Evolutionary conservation across 1,284 basidiomycete genomes (phyloP).

Genomic region (Rhodotorula sp.): DNA sequence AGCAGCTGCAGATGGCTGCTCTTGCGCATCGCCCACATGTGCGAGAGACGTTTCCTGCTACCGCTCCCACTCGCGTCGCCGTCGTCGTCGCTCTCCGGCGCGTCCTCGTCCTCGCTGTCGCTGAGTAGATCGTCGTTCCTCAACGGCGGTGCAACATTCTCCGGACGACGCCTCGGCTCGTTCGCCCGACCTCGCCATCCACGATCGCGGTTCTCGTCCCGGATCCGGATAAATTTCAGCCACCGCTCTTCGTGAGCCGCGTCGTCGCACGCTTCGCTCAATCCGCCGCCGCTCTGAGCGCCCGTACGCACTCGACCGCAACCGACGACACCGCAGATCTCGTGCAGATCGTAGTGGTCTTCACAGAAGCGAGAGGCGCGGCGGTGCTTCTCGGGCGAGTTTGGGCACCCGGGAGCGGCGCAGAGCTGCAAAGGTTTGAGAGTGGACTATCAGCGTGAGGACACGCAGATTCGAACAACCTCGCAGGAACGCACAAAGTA

Average conservation of each 20-base stretch:
- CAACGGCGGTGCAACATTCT: neutral
- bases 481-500: conserved; percentile 11
- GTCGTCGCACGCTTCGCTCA: conserved; percentile 13
- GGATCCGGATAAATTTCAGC: neutral
- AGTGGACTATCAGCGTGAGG: too few relatives aligned
- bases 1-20: conserved; percentile 23
- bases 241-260: conserved; percentile 4
- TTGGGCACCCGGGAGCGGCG: conserved; percentile 21
- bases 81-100: neutral
- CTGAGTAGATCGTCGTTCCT: neutral
- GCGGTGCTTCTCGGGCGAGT: conserved; percentile 12
- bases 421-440: conserved; percentile 7
- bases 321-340: conserved; percentile 16
- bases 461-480: too few relatives aligned
- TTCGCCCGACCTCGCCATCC: neutral
- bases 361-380: conserved; percentile 19
- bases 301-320: neutral
- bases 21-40: conserved; percentile 21
- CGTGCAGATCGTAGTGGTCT: neutral
- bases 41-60: neutral
- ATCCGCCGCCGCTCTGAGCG: neutral
- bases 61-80: neutral
- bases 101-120: neutral
- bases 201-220: neutral
- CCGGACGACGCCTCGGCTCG: too few relatives aligned